A percentile compares a stretch with the other conserved stretches of the same genome.
These are phyloP conservation scores for Microbotryum silenes-acaulis DNA, from an alignment of 1,284 basidiomycete genomes.

Conservation along the genomic window DNA sequence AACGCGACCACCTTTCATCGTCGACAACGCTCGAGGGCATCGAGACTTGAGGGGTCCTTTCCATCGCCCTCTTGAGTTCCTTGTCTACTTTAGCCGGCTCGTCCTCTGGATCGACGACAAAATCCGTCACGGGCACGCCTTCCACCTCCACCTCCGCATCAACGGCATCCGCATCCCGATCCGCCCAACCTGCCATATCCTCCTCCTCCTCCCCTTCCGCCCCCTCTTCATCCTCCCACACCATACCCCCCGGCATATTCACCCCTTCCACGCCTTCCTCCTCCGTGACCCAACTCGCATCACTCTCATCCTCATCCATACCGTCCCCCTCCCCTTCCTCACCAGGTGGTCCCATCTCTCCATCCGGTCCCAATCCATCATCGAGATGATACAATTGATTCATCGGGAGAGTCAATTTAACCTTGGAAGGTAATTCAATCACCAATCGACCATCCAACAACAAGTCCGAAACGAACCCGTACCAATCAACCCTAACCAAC, in stretches of 20 bases:
- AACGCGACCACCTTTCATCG: constrained; percentile 56
- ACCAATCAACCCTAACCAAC: constrained; percentile 42
- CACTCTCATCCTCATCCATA: constrained; percentile 18
- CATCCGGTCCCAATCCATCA: constrained; percentile 25
- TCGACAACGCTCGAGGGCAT: constrained; percentile 38
- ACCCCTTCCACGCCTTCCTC: constrained; percentile 18
- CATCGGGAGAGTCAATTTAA: constrained; percentile 32
- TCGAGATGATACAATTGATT: constrained; percentile 34
- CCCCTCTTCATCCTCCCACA: constrained; percentile 20
- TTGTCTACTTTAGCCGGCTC: constrained; percentile 3
- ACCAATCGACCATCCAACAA: constrained; percentile 41
- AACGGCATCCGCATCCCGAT: neutral
- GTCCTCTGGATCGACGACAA: constrained; percentile 5
- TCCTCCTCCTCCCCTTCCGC: constrained; percentile 23
- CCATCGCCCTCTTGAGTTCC: neutral
- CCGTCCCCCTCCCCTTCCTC: constrained; percentile 10
- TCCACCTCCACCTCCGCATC: constrained; percentile 33
- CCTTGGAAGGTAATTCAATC: constrained; percentile 39
- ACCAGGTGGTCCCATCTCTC: constrained; percentile 6
- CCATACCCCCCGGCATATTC: constrained; percentile 7
- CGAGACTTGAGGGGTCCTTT: constrained; percentile 9
- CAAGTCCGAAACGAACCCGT: constrained; percentile 44
- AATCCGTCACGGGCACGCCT: constrained; percentile 11
- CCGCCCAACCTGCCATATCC: constrained; percentile 30
- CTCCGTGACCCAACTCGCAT: neutral